Conservation (phyloP, 1,139 yeast genomes). For the Pichia sp. region DNA sequence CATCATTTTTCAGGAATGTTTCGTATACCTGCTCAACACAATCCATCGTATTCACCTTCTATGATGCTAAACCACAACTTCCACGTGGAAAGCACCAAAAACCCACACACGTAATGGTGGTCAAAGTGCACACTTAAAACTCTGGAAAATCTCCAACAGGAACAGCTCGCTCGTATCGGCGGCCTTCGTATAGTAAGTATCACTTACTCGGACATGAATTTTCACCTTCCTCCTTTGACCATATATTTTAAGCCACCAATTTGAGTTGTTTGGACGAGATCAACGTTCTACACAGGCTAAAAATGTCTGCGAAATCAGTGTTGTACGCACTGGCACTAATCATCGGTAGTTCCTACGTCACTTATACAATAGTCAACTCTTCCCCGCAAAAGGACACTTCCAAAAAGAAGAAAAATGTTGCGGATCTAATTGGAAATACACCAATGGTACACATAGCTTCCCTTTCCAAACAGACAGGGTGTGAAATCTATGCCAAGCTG, state of each 20-base stretch:
- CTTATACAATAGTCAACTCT: conserved; percentile 4
- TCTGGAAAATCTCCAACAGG: background rate
- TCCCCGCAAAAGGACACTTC: background rate
- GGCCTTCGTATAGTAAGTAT: background rate
- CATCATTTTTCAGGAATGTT: background rate
- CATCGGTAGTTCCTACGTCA: conserved; percentile 7
- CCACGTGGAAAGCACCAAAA: no score
- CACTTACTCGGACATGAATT: background rate
- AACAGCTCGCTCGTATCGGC: conserved; percentile 7
- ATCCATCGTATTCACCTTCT: background rate
- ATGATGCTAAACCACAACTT: no score
- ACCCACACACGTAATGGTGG: no score
- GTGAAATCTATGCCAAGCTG: conserved; percentile 80
- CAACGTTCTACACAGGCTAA: background rate
- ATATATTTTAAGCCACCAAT: background rate
- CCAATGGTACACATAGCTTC: conserved; percentile 77
- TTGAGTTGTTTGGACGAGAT: no score
- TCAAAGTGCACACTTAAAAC: background rate
- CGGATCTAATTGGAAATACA: conserved; percentile 80
- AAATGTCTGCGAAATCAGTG: conserved; percentile 3
- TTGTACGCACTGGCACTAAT: conserved; percentile 4
- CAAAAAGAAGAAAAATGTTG: conserved; percentile 30
- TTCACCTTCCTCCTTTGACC: background rate
- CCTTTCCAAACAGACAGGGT: conserved; percentile 72
- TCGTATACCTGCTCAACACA: background rate